A percentile compares a stretch with the other conserved stretches of the same genome.
These are phyloP conservation scores for Wickerhamomyces strasburgensis DNA, from an alignment of 805 yeast species.

Conservation along the genomic window DNA sequence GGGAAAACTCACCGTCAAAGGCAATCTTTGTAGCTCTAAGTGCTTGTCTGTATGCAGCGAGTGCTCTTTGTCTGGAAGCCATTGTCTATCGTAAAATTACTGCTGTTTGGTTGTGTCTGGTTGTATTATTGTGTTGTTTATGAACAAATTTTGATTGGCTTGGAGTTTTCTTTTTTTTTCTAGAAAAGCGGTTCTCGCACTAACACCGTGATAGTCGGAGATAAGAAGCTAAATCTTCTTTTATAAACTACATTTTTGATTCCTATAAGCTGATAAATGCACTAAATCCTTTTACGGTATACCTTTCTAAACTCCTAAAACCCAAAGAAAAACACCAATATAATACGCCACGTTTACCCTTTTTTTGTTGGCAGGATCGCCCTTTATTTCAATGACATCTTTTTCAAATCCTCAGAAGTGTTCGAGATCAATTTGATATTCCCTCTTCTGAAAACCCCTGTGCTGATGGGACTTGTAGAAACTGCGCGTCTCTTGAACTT, in stretches of 20 bases:
- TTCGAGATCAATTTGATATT: conserved; percentile 19
- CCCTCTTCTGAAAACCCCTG: conserved; percentile 16
- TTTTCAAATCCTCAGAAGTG: conserved; percentile 23
- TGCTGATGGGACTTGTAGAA: conserved; percentile 22
- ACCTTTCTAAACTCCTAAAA: too few species aligned
- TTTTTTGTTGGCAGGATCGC: too few species aligned
- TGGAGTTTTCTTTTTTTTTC: too few species aligned
- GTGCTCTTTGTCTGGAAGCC: conserved; percentile 27
- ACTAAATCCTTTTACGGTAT: too few species aligned
- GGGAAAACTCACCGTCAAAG: conserved; percentile 34
- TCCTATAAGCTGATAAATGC: too few species aligned
- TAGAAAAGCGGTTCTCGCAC: background rate
- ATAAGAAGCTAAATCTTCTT: too few species aligned
- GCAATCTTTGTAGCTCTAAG: conserved; percentile 62
- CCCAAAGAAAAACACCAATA: background rate
- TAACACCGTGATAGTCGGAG: too few species aligned
- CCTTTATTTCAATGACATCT: conserved; percentile 16
- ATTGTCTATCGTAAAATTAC: too few species aligned
- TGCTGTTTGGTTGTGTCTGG: too few species aligned
- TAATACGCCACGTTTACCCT: background rate
- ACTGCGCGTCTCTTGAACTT: conserved; percentile 25
- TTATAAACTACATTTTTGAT: too few species aligned
- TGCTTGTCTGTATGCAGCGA: conserved; percentile 60
- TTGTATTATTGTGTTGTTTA: background rate
- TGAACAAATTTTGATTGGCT: background rate